Conservation (phyloP, 2,329 filamentous ascomycete genomes). For the Penicillium sp. region DNA sequence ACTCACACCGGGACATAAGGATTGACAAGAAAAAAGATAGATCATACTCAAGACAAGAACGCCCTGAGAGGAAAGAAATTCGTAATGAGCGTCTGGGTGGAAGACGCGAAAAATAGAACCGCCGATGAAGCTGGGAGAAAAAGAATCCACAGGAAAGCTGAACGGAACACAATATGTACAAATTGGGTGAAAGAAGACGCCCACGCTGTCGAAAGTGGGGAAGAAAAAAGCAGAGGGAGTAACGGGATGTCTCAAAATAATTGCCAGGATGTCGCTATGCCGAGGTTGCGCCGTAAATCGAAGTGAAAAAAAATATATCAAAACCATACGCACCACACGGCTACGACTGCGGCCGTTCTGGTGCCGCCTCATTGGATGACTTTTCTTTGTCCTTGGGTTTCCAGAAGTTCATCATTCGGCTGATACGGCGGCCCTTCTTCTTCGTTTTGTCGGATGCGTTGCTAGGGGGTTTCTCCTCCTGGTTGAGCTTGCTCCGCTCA, state of each 20-base stretch:
- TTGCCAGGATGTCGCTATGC: constrained; percentile 28
- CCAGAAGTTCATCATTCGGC: constrained; percentile 51
- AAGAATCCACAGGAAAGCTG: constrained; percentile 23
- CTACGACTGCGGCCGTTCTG: constrained; percentile 26
- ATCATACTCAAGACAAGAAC: constrained; percentile 33
- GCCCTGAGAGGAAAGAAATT: constrained; percentile 35
- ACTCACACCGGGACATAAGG: constrained; percentile 32
- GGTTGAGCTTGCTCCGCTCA: constrained; percentile 46
- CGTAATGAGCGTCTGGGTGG: constrained; percentile 27
- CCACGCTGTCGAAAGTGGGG: constrained; percentile 10
- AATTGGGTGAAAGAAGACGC: constrained; percentile 10
- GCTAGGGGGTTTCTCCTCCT: constrained; percentile 44
- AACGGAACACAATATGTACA: constrained; percentile 24
- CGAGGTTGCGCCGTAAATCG: constrained; percentile 27
- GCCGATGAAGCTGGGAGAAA: constrained; percentile 16
- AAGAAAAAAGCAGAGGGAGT: constrained; percentile 7
- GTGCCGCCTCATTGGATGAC: constrained; percentile 17
- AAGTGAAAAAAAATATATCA: constrained; percentile 19
- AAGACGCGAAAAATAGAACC: constrained; percentile 19
- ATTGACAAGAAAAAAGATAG: constrained; percentile 34
- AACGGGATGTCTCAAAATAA: constrained; percentile 12
- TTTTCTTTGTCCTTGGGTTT: constrained; percentile 47
- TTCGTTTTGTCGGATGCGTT: constrained; percentile 41
- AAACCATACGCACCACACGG: constrained; percentile 13
- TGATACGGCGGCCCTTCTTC: constrained; percentile 47